Base-by-base conservation (phyloP, 225 moss, liverwort and hornwort species). In the Pseudisothecium myosuroides region DNA sequence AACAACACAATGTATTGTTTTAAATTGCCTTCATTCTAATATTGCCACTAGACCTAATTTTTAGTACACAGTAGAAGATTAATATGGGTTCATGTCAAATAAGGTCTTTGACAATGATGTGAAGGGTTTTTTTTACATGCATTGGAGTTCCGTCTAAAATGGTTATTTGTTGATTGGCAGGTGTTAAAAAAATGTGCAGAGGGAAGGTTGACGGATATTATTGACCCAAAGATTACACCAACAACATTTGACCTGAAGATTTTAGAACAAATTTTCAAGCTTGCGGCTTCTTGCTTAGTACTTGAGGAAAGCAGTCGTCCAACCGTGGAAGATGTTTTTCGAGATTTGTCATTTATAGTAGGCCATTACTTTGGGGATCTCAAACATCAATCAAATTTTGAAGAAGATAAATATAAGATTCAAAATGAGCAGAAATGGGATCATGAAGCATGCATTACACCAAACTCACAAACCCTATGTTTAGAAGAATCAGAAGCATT, bases 311-410 rank as follows among this genome's bases (percentile, higher is more conserved):
- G 5, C 21, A 76, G 3, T 50, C 2, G 2, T 14, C 14, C 76
- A 76, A 52, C 13, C 2, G 0, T 36, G 0, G 52, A 5, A 76
- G 52, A 36, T 2, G 14, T 76, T 34, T 76, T 34, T 13, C 0
- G 4, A 2, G 5, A 1, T 34, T 52, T 76, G 34, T 52, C 76
- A 22, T 5, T 2, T 5, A 76, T 76, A 52, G 8, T 76, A 22
- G 7, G 2, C 8, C 22, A 13, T 52, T 52, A 20, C 21, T 50
- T 76, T 52, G 21, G 5, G 2, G 5, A 23, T 36, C 5, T 14
- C 45, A 23, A 76, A 5, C 5, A 76, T 22, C 8, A 76, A 52
- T 34, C 34, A 22, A 34, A 20, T 0, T 76, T 5, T 1, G 34
- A 32, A 32, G 20, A 7, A 20, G 6, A 1, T 49, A 32, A 20